Evolutionary conservation across 2,329 filamentous ascomycete genomes (phyloP).

Genomic region (Phaeosphaeriaceae sp.): DNA sequence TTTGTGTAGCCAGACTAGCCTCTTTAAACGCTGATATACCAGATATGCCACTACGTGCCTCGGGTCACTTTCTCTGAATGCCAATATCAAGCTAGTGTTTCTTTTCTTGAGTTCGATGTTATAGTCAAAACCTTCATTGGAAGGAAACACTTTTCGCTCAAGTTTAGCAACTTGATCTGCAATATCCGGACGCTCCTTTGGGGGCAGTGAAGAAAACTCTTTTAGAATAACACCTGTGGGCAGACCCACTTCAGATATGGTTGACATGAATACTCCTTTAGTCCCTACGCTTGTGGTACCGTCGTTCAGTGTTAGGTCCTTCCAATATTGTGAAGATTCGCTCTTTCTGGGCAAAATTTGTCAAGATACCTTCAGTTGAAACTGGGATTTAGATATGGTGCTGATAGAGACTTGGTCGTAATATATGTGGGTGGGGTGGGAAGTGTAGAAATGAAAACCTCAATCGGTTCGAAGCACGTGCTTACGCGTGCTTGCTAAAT

Average conservation of each 20-base stretch:
- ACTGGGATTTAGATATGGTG: no score
- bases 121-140: slow-evolving; percentile 59
- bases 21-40: slow-evolving; percentile 33
- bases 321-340: no score
- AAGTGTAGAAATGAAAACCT: no score
- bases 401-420: no score
- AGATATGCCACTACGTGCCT: slow-evolving; percentile 52
- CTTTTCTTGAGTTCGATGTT: slow-evolving; percentile 56
- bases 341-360: no score
- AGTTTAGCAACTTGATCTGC: slow-evolving; percentile 38
- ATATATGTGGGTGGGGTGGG: no score
- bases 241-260: not conserved
- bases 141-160: slow-evolving; percentile 59
- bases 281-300: not conserved
- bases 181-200: slow-evolving; percentile 27
- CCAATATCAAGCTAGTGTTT: slow-evolving; percentile 54
- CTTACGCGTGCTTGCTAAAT: no score
- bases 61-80: slow-evolving; percentile 20
- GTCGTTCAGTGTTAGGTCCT: no score
- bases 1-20: slow-evolving; percentile 58
- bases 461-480: no score
- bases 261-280: slow-evolving; percentile 10
- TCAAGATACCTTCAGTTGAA: no score
- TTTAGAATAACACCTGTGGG: slow-evolving; percentile 17
- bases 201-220: slow-evolving; percentile 20